Percentiles rank a stretch among this genome's conserved stretches.
phyloP scores from a whole-genome alignment of 768 basidiomycete species.

The Hirschioporus abietinus region DNA sequence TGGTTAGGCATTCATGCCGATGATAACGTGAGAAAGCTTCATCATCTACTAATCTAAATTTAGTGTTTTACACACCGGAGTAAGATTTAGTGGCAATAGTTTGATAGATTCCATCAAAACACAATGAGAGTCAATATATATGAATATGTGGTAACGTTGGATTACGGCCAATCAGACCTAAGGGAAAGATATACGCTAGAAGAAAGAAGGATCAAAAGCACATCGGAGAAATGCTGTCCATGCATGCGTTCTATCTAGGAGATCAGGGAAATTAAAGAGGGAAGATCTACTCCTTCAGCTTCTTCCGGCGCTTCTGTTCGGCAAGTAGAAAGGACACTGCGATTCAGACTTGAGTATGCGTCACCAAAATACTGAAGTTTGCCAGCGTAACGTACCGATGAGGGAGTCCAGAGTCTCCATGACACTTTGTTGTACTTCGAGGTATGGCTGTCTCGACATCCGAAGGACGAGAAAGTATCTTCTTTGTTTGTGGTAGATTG shows the following conservation, averaged over 20 bases:
- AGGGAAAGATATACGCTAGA: neutral
- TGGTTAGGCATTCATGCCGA: neutral
- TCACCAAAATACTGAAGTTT: neutral
- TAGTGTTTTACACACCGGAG: no score
- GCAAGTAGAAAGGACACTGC: constrained; percentile 13
- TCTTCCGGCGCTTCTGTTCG: constrained; percentile 8
- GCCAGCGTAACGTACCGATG: constrained; percentile 22
- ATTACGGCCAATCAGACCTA: neutral
- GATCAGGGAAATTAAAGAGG: neutral
- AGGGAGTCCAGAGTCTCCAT: constrained; percentile 30
- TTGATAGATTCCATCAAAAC: neutral
- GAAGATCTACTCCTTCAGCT: neutral
- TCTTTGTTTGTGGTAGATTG: constrained; percentile 28
- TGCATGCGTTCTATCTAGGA: neutral
- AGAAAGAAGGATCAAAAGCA: neutral
- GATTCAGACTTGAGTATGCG: neutral
- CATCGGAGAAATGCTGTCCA: neutral
- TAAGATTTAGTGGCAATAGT: no score
- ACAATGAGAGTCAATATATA: neutral
- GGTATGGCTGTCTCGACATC: constrained; percentile 30
- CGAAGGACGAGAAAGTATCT: constrained; percentile 28
- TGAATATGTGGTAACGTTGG: neutral
- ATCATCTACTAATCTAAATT: no score
- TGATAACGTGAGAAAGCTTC: no score
- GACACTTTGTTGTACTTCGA: constrained; percentile 29